These are phyloP conservation scores for Collybia nuda DNA, from an alignment of 768 basidiomycete species.

Conservation along the genomic window DNA sequence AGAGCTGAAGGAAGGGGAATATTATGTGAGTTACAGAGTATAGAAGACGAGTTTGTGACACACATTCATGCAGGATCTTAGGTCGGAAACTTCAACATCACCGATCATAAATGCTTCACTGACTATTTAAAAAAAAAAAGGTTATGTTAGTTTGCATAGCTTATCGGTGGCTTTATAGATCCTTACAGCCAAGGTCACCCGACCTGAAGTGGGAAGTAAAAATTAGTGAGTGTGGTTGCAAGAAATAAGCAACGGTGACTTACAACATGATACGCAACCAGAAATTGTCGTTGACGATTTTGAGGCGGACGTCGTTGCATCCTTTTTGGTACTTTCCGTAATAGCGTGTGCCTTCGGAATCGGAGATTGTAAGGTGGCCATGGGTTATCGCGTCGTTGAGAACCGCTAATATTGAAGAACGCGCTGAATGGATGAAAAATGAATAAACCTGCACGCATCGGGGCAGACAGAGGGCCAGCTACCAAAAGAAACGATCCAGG, in stretches of 20 bases:
- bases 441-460: constrained; percentile 5
- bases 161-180: neutral
- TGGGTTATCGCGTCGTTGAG: constrained; percentile 56
- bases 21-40: constrained; percentile 6
- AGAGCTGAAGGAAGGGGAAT: constrained; percentile 40
- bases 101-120: constrained; percentile 78
- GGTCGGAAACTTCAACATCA: constrained; percentile 59
- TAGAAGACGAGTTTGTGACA: constrained; percentile 23
- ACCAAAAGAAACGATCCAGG: constrained; percentile 54
- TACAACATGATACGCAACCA: constrained; percentile 68
- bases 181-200: constrained; percentile 67
- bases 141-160: constrained; percentile 8
- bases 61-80: constrained; percentile 65
- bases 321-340: constrained; percentile 60
- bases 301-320: constrained; percentile 60
- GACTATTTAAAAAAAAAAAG: no score
- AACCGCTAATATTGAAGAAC: constrained; percentile 58
- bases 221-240: constrained; percentile 4
- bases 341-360: constrained; percentile 57
- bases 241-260: constrained; percentile 22
- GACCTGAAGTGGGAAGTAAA: constrained; percentile 35
- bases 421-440: constrained; percentile 36
- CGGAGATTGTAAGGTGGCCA: constrained; percentile 62
- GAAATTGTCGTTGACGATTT: constrained; percentile 59
- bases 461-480: constrained; percentile 11